A percentile compares a stretch with the other conserved stretches of the same genome.
phyloP scores from a whole-genome alignment of 108 stramenopile genomes.

The Pseudonitzschia pungens region DNA sequence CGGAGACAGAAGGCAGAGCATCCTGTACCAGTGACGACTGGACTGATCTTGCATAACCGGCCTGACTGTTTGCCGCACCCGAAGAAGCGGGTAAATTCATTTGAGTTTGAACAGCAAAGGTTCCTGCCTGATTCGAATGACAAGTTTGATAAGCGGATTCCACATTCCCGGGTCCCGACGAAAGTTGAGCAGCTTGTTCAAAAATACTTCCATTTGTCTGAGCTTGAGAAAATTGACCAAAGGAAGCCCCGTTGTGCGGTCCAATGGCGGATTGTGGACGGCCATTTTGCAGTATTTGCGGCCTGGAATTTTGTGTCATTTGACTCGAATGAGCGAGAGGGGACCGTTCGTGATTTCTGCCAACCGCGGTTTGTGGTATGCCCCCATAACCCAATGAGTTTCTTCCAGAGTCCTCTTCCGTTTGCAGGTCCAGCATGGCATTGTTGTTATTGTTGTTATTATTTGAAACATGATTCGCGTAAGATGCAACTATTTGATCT shows the following conservation, averaged over 20 bases:
- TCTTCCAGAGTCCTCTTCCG: background rate
- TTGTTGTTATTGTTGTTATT: too few relatives aligned
- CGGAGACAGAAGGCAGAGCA: constrained; percentile 1
- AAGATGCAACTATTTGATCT: constrained; percentile 24
- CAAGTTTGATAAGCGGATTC: too few relatives aligned
- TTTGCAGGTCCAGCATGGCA: constrained; percentile 1
- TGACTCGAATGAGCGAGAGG: background rate
- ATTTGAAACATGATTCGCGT: background rate
- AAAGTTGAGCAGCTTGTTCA: background rate
- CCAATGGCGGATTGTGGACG: background rate
- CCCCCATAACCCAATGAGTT: too few relatives aligned
- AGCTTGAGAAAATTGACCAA: background rate
- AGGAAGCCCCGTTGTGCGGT: background rate
- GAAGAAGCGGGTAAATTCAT: background rate
- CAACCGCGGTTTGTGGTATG: too few relatives aligned
- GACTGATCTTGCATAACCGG: background rate
- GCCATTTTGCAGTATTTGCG: too few relatives aligned
- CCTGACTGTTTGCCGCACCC: background rate
- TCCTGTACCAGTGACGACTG: background rate
- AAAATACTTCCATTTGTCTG: background rate
- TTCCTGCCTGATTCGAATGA: too few relatives aligned
- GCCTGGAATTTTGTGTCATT: too few relatives aligned
- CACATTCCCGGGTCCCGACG: background rate
- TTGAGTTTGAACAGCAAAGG: too few relatives aligned
- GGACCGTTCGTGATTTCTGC: too few relatives aligned